Conservation (phyloP, 1,284 basidiomycete species). For the Puccinia novopanici region DNA sequence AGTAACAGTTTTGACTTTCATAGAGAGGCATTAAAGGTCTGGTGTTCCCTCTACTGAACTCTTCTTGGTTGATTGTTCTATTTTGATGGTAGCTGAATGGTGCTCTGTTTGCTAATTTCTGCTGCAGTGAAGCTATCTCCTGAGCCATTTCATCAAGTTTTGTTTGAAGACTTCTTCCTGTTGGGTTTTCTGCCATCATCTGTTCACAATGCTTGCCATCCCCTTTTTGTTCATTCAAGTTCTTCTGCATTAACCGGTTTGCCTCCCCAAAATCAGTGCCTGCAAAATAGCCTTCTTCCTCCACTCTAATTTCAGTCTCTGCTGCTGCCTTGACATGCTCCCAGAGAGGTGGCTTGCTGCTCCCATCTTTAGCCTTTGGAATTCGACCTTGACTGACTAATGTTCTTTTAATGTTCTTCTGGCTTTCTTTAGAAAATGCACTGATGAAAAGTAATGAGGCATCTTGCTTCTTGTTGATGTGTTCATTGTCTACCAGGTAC, state of each 20-base stretch:
- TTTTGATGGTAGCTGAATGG: not conserved
- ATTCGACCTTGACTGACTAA: not conserved
- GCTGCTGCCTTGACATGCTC: not conserved
- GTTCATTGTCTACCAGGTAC: not conserved
- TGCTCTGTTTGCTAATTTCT: not conserved
- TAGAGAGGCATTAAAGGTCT: not conserved
- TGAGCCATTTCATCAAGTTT: not conserved
- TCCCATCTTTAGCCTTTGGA: not conserved
- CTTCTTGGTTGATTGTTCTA: not conserved
- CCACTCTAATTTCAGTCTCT: not conserved
- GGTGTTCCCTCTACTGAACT: not conserved
- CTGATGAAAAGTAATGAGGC: too few relatives aligned
- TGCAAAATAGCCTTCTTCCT: too few relatives aligned
- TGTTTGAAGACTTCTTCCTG: not conserved
- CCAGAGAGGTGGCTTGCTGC: not conserved
- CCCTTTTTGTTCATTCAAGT: not conserved
- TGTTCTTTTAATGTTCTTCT: not conserved
- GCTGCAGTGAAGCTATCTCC: not conserved
- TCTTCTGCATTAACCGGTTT: not conserved
- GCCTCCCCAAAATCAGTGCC: not conserved
- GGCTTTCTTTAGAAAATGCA: not conserved
- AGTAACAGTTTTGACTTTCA: not conserved
- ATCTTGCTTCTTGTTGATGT: not conserved
- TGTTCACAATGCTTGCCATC: not conserved
- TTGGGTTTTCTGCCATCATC: not conserved